Percentiles rank a stretch among this genome's conserved stretches.
Conservation (phyloP, 2,329 filamentous ascomycete species). For the Xylaria sp. region DNA sequence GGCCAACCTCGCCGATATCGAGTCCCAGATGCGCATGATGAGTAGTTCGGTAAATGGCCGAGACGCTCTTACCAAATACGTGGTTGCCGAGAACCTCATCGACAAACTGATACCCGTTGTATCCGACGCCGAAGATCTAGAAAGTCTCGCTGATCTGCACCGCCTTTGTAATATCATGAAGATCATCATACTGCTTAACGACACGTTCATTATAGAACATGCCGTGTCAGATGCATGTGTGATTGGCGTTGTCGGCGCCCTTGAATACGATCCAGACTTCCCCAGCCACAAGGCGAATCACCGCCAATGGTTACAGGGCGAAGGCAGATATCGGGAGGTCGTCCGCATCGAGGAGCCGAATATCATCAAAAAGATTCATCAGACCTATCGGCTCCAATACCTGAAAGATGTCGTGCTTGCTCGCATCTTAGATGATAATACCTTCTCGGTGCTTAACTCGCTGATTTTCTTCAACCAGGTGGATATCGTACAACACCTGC, state of each 20-base stretch:
- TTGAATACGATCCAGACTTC: slow-evolving; percentile 98
- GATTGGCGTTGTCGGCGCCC: slow-evolving; percentile 89
- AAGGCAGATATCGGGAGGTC: slow-evolving; percentile 94
- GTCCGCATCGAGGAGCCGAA: slow-evolving; percentile 86
- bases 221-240: slow-evolving; percentile 91
- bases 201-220: slow-evolving; percentile 92
- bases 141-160: slow-evolving; percentile 87
- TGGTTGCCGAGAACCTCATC: slow-evolving; percentile 88
- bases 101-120: slow-evolving; percentile 86
- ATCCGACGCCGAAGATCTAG: slow-evolving; percentile 87
- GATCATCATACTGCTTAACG: slow-evolving; percentile 91
- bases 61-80: slow-evolving; percentile 86
- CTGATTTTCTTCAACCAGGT: slow-evolving; percentile 99
- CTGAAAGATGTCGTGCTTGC: slow-evolving; percentile 98
- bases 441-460: slow-evolving; percentile 96
- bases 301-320: slow-evolving; percentile 87
- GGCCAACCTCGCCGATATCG: slow-evolving; percentile 84
- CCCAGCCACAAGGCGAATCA: slow-evolving; percentile 98
- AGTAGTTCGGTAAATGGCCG: slow-evolving; percentile 79
- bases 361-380: slow-evolving; percentile 91
- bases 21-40: slow-evolving; percentile 82
- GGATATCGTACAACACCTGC: slow-evolving; percentile 95
- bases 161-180: slow-evolving; percentile 98
- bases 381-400: slow-evolving; percentile 95
- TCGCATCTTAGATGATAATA: slow-evolving; percentile 95